phyloP scores from a whole-genome alignment of 768 basidiomycete species.

The Austroboletus eburneus region DNA sequence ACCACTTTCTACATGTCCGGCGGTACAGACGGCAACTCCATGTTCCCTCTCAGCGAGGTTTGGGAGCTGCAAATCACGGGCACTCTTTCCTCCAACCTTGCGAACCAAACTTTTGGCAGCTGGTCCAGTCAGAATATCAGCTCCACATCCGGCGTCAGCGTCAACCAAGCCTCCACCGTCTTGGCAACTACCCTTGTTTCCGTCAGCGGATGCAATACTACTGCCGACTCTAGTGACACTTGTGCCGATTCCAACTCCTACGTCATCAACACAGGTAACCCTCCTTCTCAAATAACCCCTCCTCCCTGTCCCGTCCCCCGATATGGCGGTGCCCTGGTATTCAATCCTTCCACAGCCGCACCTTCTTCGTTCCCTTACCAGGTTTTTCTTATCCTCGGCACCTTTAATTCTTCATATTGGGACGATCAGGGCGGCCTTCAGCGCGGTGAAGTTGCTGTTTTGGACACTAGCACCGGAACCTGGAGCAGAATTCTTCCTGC shows the following conservation, averaged over 20 bases:
- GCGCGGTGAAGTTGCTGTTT: conserved; percentile 71
- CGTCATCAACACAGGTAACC: conserved; percentile 36
- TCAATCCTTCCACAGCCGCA: conserved; percentile 42
- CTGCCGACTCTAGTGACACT: conserved; percentile 34
- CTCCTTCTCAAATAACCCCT: conserved; percentile 35
- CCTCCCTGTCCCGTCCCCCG: conserved; percentile 63
- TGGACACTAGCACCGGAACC: conserved; percentile 54
- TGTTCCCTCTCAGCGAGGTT: conserved; percentile 55
- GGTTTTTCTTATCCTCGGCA: conserved; percentile 66
- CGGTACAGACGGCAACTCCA: conserved; percentile 49
- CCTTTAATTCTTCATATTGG: conserved; percentile 62
- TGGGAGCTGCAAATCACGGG: conserved; percentile 72
- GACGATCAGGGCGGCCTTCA: conserved; percentile 55
- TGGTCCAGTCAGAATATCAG: conserved; percentile 53
- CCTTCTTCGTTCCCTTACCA: conserved; percentile 56
- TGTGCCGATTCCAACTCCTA: conserved; percentile 63
- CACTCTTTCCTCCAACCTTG: conserved; percentile 65
- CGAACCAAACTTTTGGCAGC: conserved; percentile 44
- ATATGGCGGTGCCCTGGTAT: conserved; percentile 52
- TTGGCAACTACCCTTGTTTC: conserved; percentile 49
- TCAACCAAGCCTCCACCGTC: conserved; percentile 57
- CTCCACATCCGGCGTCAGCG: conserved; percentile 27
- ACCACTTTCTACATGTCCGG: conserved; percentile 74
- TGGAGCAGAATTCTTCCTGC: conserved; percentile 76
- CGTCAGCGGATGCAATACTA: conserved; percentile 57